Evolutionary conservation across 208 protist species (phyloP).

Genomic region (Trypanosoma platydactyli): DNA sequence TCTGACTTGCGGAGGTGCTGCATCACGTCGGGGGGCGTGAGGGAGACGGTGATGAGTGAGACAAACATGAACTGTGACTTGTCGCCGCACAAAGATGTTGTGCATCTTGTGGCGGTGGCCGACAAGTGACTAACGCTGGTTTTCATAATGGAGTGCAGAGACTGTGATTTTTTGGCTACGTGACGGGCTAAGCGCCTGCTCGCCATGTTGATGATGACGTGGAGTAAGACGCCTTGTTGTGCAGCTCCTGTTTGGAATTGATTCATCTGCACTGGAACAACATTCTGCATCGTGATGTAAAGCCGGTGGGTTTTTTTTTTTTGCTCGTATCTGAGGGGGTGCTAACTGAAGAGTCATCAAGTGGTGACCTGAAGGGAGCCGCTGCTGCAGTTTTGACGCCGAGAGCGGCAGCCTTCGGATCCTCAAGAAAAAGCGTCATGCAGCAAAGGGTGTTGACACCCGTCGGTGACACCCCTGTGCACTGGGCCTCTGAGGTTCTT

Average conservation of each 20-base stretch:
- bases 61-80: constrained; percentile 66
- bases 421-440: constrained; percentile 57
- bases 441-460: constrained; percentile 5
- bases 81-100: constrained; percentile 63
- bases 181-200: constrained; percentile 44
- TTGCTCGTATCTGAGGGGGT: constrained; percentile 18
- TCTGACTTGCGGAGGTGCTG: constrained; percentile 52
- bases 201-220: constrained; percentile 57
- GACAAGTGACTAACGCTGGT: constrained; percentile 42
- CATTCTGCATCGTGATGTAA: constrained; percentile 78
- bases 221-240: constrained; percentile 60
- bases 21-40: constrained; percentile 27
- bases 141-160: constrained; percentile 82
- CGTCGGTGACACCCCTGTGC: constrained; percentile 47
- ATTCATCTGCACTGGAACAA: constrained; percentile 61
- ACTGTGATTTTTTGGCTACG: constrained; percentile 79
- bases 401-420: constrained; percentile 81
- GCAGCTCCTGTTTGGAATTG: constrained; percentile 67
- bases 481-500: constrained; percentile 68
- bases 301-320: constrained; percentile 83
- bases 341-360: constrained; percentile 20
- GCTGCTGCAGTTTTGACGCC: constrained; percentile 50
- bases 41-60: constrained; percentile 35
- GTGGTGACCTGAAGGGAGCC: too few relatives aligned
- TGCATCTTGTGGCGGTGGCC: constrained; percentile 60